A percentile compares a stretch with the other conserved stretches of the same genome.
Evolutionary conservation across 1,139 yeast species (phyloP).

Genomic region (Taphrina betulina): DNA sequence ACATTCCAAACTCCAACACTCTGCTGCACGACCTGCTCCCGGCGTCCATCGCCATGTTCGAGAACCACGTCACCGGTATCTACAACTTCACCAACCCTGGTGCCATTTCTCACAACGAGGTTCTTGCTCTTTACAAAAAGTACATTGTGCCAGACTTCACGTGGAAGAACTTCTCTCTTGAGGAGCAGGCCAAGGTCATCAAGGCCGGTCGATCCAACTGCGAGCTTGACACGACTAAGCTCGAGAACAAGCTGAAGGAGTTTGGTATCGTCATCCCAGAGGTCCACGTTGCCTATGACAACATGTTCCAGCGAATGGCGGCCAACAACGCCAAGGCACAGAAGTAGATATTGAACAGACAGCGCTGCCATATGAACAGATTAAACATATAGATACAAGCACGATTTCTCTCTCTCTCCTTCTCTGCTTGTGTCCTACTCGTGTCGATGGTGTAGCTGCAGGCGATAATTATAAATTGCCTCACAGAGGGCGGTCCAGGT

Average conservation of each 20-base stretch:
- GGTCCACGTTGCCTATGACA: conserved; percentile 28
- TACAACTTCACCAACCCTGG: conserved; percentile 33
- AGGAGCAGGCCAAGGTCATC: conserved; percentile 33
- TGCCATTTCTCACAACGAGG: conserved; percentile 32
- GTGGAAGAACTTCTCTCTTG: conserved; percentile 32
- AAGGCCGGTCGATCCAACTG: conserved; percentile 34
- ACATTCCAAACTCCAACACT: conserved; percentile 32
- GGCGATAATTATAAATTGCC: too few species aligned
- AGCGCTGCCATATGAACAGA: too few species aligned
- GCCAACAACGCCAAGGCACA: too few species aligned
- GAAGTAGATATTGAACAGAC: too few species aligned
- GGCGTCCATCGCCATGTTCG: conserved; percentile 20
- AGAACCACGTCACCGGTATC: conserved; percentile 25
- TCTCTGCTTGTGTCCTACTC: too few species aligned
- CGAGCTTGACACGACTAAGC: conserved; percentile 35
- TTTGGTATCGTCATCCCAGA: conserved; percentile 35
- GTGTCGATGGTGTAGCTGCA: too few species aligned
- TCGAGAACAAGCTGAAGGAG: conserved; percentile 50
- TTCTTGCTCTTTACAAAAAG: conserved; percentile 29
- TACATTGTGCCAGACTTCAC: conserved; percentile 31
- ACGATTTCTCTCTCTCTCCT: too few species aligned
- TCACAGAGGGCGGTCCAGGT: too few species aligned
- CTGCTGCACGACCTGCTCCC: conserved; percentile 31
- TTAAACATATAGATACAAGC: too few species aligned
- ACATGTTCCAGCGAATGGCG: conserved; percentile 28